phyloP scores from a whole-genome alignment of 352 stramenopile species.

The Bremia lactucae region DNA sequence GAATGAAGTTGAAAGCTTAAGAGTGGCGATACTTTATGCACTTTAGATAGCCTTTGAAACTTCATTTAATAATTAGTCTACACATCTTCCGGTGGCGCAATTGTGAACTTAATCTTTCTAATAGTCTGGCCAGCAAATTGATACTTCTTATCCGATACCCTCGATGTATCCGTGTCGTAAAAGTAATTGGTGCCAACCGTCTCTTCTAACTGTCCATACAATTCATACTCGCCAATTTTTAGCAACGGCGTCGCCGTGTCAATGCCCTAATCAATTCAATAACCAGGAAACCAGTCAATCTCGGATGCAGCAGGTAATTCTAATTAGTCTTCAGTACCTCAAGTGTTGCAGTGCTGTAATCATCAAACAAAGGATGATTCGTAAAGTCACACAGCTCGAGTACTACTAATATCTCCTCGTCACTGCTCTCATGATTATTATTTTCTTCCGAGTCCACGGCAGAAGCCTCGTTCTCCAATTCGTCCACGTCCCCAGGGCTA shows the following conservation, averaged over 20 bases:
- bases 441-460: not conserved
- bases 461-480: conserved; percentile 7
- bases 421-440: conserved; percentile 13
- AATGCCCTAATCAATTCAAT: conserved; percentile 33
- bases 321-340: conserved; percentile 25
- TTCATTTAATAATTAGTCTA: conserved; percentile 1
- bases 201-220: conserved; percentile 61
- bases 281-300: not conserved
- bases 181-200: conserved; percentile 73
- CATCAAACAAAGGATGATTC: conserved; percentile 67
- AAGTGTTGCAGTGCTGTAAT: conserved; percentile 48
- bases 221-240: conserved; percentile 56
- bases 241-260: conserved; percentile 52
- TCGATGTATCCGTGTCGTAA: conserved; percentile 54
- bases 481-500: not conserved
- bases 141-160: conserved; percentile 32
- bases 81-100: conserved; percentile 43
- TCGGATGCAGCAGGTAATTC: not conserved
- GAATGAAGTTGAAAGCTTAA: conserved; percentile 15
- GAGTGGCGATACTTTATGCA: not conserved
- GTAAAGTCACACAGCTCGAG: conserved; percentile 74
- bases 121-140: conserved; percentile 55
- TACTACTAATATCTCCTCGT: conserved; percentile 61
- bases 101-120: conserved; percentile 76
- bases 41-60: not conserved